A percentile compares a stretch with the other conserved stretches of the same genome.
These are phyloP conservation scores for Scedosporium boydii DNA, from an alignment of 2,329 filamentous ascomycete species.

Conservation along the genomic window DNA sequence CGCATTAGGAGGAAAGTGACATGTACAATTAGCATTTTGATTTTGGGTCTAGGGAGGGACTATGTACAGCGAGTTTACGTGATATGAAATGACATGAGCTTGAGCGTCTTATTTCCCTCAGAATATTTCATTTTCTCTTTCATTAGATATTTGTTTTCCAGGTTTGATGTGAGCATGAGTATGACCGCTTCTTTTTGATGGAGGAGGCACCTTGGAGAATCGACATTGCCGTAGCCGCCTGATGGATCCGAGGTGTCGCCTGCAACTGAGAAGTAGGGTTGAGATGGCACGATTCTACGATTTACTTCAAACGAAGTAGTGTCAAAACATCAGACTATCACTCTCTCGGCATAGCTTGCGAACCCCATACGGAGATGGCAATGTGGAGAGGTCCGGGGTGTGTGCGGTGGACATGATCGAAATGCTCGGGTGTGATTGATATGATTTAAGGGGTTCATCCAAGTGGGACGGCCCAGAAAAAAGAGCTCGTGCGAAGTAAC, in stretches of 20 bases:
- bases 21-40: background rate
- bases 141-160: background rate
- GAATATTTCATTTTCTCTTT: background rate
- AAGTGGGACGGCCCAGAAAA: too few relatives aligned
- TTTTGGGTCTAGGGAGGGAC: background rate
- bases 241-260: background rate
- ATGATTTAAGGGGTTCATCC: too few relatives aligned
- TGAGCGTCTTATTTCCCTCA: background rate
- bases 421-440: too few relatives aligned
- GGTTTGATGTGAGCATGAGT: background rate
- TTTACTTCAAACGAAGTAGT: background rate
- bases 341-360: background rate
- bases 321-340: background rate
- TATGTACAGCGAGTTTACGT: background rate
- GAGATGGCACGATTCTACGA: background rate
- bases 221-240: background rate
- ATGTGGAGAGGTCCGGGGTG: background rate
- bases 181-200: background rate
- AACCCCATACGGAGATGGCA: background rate
- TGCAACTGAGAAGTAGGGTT: background rate
- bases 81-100: background rate
- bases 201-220: background rate
- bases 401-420: too few relatives aligned
- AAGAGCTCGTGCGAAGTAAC: too few relatives aligned
- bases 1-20: background rate